These are phyloP conservation scores for Colletotrichum camelliae DNA, from an alignment of 2,329 filamentous ascomycete species.

Conservation along the genomic window DNA sequence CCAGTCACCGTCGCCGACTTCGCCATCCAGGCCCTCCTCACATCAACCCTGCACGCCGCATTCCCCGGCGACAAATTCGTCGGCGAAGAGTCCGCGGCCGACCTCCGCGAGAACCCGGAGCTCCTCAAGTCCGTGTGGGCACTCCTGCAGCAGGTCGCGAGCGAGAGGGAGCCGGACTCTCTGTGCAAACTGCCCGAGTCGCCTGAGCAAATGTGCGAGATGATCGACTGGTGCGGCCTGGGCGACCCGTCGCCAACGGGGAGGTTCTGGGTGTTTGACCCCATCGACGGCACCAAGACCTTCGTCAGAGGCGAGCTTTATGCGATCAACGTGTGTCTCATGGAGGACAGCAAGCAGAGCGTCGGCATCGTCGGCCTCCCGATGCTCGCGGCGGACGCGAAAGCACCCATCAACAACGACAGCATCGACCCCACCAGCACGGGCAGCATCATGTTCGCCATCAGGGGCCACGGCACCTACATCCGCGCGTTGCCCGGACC, in stretches of 20 bases:
- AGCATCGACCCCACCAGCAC: constrained; percentile 46
- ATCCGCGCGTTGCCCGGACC: constrained; percentile 43
- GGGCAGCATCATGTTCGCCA: constrained; percentile 58
- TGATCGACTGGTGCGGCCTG: constrained; percentile 58
- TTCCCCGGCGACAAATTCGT: constrained; percentile 60
- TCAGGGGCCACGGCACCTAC: constrained; percentile 52
- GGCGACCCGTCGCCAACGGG: constrained; percentile 38
- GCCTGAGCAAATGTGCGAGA: constrained; percentile 52
- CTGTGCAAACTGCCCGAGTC: constrained; percentile 39
- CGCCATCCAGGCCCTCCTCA: constrained; percentile 62
- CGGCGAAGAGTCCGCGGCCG: constrained; percentile 59
- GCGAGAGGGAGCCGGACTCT: constrained; percentile 29
- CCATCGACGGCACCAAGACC: constrained; percentile 65
- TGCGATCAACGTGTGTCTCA: constrained; percentile 60
- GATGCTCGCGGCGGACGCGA: constrained; percentile 45
- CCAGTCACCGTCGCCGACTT: constrained; percentile 67
- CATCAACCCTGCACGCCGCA: constrained; percentile 50
- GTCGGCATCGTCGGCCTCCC: constrained; percentile 56
- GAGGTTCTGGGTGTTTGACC: constrained; percentile 64
- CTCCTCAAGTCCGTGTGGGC: constrained; percentile 54
- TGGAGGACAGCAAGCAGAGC: constrained; percentile 55
- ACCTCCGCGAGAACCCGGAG: constrained; percentile 46
- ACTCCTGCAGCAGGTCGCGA: constrained; percentile 41
- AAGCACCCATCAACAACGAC: constrained; percentile 45
- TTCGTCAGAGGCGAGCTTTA: constrained; percentile 60